phyloP scores from a whole-genome alignment of 768 basidiomycete genomes.

The Lactifluus pinguis region DNA sequence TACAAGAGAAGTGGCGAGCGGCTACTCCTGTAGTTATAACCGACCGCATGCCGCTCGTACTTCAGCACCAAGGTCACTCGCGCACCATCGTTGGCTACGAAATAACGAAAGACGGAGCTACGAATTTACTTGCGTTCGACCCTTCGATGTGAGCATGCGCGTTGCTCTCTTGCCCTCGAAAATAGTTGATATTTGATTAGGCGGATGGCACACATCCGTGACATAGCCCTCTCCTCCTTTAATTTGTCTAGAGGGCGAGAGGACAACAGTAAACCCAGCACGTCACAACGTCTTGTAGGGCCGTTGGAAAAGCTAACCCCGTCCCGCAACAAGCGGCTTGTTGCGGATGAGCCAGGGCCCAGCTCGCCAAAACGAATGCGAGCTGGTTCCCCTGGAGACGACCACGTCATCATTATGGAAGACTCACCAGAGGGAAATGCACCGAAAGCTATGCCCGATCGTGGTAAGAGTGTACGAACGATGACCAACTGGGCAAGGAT shows the following conservation, averaged over 20 bases:
- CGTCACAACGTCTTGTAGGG: neutral
- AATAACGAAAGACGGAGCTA: conserved; percentile 42
- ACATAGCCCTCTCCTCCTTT: conserved; percentile 3
- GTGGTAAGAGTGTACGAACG: conserved; percentile 11
- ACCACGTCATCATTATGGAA: conserved; percentile 22
- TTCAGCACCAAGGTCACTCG: conserved; percentile 85
- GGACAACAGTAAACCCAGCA: neutral
- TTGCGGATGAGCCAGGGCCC: neutral
- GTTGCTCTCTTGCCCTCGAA: neutral
- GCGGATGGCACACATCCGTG: conserved; percentile 1
- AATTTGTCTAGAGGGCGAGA: neutral
- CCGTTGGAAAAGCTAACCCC: conserved; percentile 1
- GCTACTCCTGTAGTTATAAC: conserved; percentile 48
- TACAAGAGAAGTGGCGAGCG: conserved; percentile 45
- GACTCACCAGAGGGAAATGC: conserved; percentile 15
- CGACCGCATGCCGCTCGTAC: conserved; percentile 67
- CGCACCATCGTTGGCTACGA: conserved; percentile 81
- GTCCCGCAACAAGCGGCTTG: neutral
- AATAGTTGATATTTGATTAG: neutral
- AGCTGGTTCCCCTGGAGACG: neutral
- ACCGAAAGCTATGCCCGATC: neutral
- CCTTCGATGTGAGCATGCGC: conserved; percentile 46
- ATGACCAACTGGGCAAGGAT: neutral
- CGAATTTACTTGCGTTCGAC: conserved; percentile 70
- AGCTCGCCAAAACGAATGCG: conserved; percentile 17